Conservation (phyloP, 768 basidiomycete species). For the Rhodocollybia butyracea region DNA sequence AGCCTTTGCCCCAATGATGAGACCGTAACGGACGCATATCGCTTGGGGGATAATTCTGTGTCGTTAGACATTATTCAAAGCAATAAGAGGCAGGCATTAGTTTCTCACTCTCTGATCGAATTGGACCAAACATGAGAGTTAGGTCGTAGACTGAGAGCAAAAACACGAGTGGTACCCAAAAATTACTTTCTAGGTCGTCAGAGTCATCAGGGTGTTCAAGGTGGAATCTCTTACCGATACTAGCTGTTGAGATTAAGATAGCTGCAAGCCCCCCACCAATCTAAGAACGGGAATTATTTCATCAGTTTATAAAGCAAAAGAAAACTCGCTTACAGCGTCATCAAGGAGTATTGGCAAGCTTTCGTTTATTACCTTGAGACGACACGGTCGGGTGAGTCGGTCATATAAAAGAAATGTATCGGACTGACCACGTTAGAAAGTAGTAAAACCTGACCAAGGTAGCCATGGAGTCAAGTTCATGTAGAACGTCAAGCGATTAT, state of each 20-base stretch:
- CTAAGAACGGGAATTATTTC: slow-evolving; percentile 4
- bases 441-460: slow-evolving; percentile 61
- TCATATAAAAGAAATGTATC: too few relatives aligned
- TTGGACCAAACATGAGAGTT: background rate
- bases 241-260: slow-evolving; percentile 72
- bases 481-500: slow-evolving; percentile 13
- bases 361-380: slow-evolving; percentile 68
- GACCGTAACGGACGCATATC: slow-evolving; percentile 74
- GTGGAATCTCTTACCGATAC: slow-evolving; percentile 53
- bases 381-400: background rate
- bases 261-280: slow-evolving; percentile 76
- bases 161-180: slow-evolving; percentile 58
- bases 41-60: slow-evolving; percentile 67
- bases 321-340: slow-evolving; percentile 61
- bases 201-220: too few relatives aligned
- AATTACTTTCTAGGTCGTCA: slow-evolving; percentile 50
- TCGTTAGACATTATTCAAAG: background rate
- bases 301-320: too few relatives aligned
- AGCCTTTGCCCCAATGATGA: slow-evolving; percentile 77
- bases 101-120: slow-evolving; percentile 61
- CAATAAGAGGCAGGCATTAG: slow-evolving; percentile 20
- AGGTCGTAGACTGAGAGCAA: background rate
- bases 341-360: slow-evolving; percentile 82
- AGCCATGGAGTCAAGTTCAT: background rate
- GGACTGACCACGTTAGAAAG: slow-evolving; percentile 80